Evolutionary conservation across 805 yeast species (phyloP).

Genomic region (Alloascoidea africana): DNA sequence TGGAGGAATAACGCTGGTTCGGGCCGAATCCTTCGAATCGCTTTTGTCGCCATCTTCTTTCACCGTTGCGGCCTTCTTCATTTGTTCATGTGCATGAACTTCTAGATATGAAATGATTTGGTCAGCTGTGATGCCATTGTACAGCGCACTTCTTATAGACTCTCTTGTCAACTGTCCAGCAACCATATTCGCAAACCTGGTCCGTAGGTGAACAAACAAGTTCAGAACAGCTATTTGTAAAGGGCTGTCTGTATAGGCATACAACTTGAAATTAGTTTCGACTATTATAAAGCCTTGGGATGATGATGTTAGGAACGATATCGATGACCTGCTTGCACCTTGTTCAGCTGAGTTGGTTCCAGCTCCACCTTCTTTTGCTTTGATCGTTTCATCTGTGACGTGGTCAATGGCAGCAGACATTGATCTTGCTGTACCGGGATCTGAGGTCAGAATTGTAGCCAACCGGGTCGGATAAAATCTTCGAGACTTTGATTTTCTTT

Average conservation of each 20-base stretch:
- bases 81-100: constrained; percentile 88
- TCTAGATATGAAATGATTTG: constrained; percentile 83
- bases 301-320: constrained; percentile 4
- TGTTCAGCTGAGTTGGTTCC: constrained; percentile 9
- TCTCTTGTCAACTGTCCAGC: constrained; percentile 90
- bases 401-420: constrained; percentile 61
- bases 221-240: constrained; percentile 86
- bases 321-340: too few relatives aligned
- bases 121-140: constrained; percentile 87
- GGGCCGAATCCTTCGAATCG: constrained; percentile 9
- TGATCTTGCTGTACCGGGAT: constrained; percentile 50
- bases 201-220: constrained; percentile 70
- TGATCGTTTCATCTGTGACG: constrained; percentile 5
- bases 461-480: constrained; percentile 82
- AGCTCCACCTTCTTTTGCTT: constrained; percentile 9
- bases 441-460: constrained; percentile 83
- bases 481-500: constrained; percentile 36
- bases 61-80: constrained; percentile 63
- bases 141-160: constrained; percentile 69
- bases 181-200: constrained; percentile 84
- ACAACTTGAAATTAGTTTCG: constrained; percentile 87
- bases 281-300: constrained; percentile 60
- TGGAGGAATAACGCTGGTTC: constrained; percentile 60
- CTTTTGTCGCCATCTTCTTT: constrained; percentile 32
- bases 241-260: constrained; percentile 89